Percentiles rank a stretch among this genome's conserved stretches.
Evolutionary conservation across 371 early-diverging fungal genomes (phyloP).

Genomic region (Actinomucor elegans): DNA sequence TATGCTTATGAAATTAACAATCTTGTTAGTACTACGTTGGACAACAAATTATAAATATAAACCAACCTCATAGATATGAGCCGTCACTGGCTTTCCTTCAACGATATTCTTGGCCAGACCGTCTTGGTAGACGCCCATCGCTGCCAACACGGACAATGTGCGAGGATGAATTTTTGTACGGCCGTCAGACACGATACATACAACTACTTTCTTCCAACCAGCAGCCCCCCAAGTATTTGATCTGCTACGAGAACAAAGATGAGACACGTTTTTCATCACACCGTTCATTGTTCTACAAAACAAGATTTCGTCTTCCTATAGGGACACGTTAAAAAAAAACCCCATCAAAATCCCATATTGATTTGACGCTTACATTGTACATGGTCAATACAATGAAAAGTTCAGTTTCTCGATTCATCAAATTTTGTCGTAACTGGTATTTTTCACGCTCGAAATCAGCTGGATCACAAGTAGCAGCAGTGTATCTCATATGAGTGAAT

Average conservation of each 20-base stretch:
- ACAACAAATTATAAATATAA: background rate
- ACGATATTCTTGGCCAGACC: conserved; percentile 75
- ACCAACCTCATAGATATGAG: conserved; percentile 76
- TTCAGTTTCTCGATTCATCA: conserved; percentile 61
- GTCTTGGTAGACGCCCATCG: conserved; percentile 82
- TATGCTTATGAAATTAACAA: conserved; percentile 54
- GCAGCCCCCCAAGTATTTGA: conserved; percentile 62
- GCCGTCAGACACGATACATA: conserved; percentile 70
- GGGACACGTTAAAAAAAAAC: background rate
- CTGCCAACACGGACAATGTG: conserved; percentile 69
- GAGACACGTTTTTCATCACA: conserved; percentile 71
- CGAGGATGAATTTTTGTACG: conserved; percentile 65
- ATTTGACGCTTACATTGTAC: conserved; percentile 57
- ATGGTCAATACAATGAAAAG: conserved; percentile 71
- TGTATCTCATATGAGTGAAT: conserved; percentile 61
- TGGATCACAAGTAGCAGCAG: conserved; percentile 66
- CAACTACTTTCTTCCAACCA: conserved; percentile 77
- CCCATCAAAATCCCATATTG: background rate
- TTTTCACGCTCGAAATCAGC: conserved; percentile 62
- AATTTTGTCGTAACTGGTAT: conserved; percentile 58
- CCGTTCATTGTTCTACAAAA: conserved; percentile 75
- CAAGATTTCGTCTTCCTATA: conserved; percentile 67
- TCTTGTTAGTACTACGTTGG: conserved; percentile 3
- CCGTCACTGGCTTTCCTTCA: conserved; percentile 64
- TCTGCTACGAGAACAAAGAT: conserved; percentile 60